phyloP scores from a whole-genome alignment of 129 eudicot genomes.

The Flaveria trinervia region DNA sequence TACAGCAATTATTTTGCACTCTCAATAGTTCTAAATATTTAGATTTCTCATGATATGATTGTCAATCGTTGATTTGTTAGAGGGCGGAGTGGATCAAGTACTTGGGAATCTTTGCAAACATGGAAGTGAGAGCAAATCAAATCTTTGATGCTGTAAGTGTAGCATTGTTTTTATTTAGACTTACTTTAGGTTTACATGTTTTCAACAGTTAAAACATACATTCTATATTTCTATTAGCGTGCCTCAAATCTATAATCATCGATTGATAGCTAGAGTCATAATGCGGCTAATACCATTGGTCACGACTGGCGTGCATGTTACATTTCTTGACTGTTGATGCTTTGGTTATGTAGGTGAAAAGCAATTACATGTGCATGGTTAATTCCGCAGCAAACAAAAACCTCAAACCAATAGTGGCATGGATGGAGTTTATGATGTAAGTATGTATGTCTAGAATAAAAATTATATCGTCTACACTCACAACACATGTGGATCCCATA shows the following conservation, averaged over 20 bases:
- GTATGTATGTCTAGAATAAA: slow-evolving; percentile 32
- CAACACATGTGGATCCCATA: not conserved
- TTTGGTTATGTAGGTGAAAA: slow-evolving; percentile 60
- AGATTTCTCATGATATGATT: slow-evolving; percentile 9
- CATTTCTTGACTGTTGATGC: slow-evolving; percentile 3
- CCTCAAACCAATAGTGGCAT: slow-evolving; percentile 83
- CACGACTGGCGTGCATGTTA: not conserved
- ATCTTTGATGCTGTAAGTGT: slow-evolving; percentile 69
- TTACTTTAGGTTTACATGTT: not conserved
- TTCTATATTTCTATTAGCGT: not conserved
- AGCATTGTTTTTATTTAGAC: not conserved
- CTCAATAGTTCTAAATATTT: not conserved
- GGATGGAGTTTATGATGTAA: slow-evolving; percentile 70
- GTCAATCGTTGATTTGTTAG: slow-evolving; percentile 36
- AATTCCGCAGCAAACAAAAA: slow-evolving; percentile 45
- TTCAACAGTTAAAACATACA: not conserved
- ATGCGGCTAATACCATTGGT: too few species aligned
- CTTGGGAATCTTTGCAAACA: slow-evolving; percentile 75
- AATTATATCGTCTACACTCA: not conserved
- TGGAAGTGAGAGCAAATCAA: slow-evolving; percentile 87
- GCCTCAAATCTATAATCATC: not conserved
- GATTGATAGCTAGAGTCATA: too few species aligned
- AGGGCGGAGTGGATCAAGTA: slow-evolving; percentile 99
- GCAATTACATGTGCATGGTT: slow-evolving; percentile 77
- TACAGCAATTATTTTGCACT: not conserved